Percentiles rank a stretch among this genome's conserved stretches.
Conservation (phyloP, 2,329 filamentous ascomycete genomes). For the Trichoderma breve region DNA sequence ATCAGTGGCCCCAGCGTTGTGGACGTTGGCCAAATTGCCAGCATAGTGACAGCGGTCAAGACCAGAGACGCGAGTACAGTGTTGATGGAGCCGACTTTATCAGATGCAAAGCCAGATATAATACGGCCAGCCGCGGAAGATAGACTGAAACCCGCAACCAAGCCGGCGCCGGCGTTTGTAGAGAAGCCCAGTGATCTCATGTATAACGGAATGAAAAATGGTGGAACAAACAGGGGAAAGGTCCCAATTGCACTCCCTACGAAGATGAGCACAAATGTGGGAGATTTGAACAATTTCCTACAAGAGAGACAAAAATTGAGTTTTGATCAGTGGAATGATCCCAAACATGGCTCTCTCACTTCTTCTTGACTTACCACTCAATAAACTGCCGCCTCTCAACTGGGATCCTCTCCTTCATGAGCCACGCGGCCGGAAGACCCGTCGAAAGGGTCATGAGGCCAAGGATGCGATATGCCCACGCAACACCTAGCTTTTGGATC, state of each 20-base stretch:
- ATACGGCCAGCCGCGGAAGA: slow-evolving; percentile 56
- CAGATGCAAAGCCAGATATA: slow-evolving; percentile 50
- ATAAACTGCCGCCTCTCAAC: slow-evolving; percentile 41
- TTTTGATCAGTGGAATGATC: background rate
- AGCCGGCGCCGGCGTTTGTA: slow-evolving; percentile 48
- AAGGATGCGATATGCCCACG: slow-evolving; percentile 52
- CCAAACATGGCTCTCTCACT: background rate
- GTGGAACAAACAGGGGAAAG: slow-evolving; percentile 58
- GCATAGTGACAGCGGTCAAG: slow-evolving; percentile 53
- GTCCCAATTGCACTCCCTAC: slow-evolving; percentile 52
- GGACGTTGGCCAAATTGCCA: slow-evolving; percentile 58
- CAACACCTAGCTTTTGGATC: slow-evolving; percentile 39
- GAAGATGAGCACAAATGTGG: slow-evolving; percentile 51
- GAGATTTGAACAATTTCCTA: slow-evolving; percentile 50
- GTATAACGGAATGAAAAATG: slow-evolving; percentile 58
- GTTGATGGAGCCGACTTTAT: slow-evolving; percentile 52
- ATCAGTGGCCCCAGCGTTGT: slow-evolving; percentile 51
- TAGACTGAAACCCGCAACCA: slow-evolving; percentile 59
- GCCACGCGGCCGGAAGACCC: slow-evolving; percentile 50
- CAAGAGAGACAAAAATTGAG: background rate
- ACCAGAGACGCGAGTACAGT: slow-evolving; percentile 48
- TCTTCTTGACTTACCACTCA: background rate
- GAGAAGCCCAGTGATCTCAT: slow-evolving; percentile 50
- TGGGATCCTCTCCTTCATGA: slow-evolving; percentile 46
- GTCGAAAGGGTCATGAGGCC: slow-evolving; percentile 50